phyloP scores from a whole-genome alignment of 345 rosid genomes.

The Laguncularia racemosa region DNA sequence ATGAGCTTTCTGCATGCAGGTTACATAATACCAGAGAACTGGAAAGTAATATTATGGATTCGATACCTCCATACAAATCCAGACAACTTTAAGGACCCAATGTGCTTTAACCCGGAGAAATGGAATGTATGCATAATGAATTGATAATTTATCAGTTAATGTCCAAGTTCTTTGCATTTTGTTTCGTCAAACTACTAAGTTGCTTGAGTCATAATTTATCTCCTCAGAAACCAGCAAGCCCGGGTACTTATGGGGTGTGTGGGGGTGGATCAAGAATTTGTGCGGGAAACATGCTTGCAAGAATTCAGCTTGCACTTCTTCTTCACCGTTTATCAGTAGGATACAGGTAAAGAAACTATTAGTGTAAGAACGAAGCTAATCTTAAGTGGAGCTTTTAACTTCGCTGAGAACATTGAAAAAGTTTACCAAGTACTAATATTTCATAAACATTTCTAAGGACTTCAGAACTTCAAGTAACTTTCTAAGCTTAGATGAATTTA shows the following conservation, averaged over 20 bases:
- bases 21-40: constrained; percentile 30
- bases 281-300: constrained; percentile 38
- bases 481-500: neutral
- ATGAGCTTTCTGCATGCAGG: constrained; percentile 12
- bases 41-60: constrained; percentile 31
- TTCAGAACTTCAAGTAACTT: neutral
- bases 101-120: constrained; percentile 38
- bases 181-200: neutral
- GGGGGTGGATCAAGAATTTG: constrained; percentile 33
- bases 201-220: neutral
- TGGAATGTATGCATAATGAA: constrained; percentile 25
- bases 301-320: constrained; percentile 22
- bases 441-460: no score
- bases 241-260: constrained; percentile 25
- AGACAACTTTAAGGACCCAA: constrained; percentile 30
- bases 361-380: no score
- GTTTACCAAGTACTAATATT: no score
- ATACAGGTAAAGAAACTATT: constrained; percentile 25
- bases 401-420: no score
- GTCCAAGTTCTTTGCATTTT: neutral
- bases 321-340: constrained; percentile 39
- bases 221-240: constrained; percentile 20
- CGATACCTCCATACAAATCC: constrained; percentile 29
- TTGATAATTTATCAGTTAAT: neutral
- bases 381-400: no score